phyloP scores from a whole-genome alignment of 2,329 filamentous ascomycete species.

The Hypoxylon sp. region DNA sequence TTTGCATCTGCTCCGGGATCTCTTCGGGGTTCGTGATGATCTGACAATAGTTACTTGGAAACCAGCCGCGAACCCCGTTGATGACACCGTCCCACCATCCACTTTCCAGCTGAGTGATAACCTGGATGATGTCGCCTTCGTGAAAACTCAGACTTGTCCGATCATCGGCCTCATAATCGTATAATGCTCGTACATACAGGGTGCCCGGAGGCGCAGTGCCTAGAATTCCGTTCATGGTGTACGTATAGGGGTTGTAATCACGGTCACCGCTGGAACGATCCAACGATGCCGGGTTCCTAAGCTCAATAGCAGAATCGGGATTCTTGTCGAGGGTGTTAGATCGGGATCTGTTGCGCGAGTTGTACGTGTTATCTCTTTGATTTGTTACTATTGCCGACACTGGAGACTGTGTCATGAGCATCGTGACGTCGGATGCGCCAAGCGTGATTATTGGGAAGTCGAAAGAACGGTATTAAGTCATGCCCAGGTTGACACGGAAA shows the following conservation, averaged over 20 bases:
- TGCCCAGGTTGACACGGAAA: constrained; percentile 45
- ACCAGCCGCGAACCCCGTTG: constrained; percentile 97
- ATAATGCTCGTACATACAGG: constrained; percentile 95
- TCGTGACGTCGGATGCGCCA: constrained; percentile 59
- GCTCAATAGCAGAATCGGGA: constrained; percentile 53
- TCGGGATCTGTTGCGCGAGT: constrained; percentile 54
- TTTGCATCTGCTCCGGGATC: constrained; percentile 72
- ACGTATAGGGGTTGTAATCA: constrained; percentile 52
- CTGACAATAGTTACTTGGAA: constrained; percentile 98
- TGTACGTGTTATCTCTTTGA: constrained; percentile 59
- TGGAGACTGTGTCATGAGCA: constrained; percentile 69
- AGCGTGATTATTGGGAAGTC: constrained; percentile 39
- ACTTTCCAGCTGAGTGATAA: constrained; percentile 97
- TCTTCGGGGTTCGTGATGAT: constrained; percentile 85
- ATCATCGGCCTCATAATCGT: constrained; percentile 98
- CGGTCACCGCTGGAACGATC: constrained; percentile 54
- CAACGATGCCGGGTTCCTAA: constrained; percentile 55
- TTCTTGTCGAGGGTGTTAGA: constrained; percentile 51
- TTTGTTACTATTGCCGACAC: constrained; percentile 63
- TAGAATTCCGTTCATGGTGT: constrained; percentile 73
- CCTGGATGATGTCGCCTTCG: constrained; percentile 97
- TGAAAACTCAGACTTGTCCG: constrained; percentile 96
- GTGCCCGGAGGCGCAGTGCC: constrained; percentile 73
- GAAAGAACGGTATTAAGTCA: constrained; percentile 51
- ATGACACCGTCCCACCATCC: constrained; percentile 99